phyloP scores from a whole-genome alignment of 495 filamentous ascomycete species.

The Talaromyces adpressus region DNA sequence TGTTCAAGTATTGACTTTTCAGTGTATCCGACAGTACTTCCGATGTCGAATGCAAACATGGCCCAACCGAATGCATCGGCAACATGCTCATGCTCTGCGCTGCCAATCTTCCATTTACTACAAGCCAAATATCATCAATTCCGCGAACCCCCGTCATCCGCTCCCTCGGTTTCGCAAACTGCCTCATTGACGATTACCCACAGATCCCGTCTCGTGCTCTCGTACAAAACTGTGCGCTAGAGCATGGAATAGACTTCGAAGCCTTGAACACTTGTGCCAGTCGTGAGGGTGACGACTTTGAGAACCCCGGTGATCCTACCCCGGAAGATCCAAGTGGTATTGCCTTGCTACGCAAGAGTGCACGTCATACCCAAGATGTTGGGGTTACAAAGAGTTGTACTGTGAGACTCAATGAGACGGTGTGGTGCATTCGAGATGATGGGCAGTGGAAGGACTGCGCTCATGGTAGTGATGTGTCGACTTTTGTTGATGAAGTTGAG shows the following conservation, averaged over 20 bases:
- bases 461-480: slow-evolving; percentile 57
- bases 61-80: slow-evolving; percentile 83
- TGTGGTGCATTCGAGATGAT: slow-evolving; percentile 78
- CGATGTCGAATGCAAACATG: slow-evolving; percentile 68
- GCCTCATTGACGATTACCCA: slow-evolving; percentile 63
- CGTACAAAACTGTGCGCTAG: slow-evolving; percentile 76
- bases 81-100: slow-evolving; percentile 94
- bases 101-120: slow-evolving; percentile 48
- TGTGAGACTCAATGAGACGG: slow-evolving; percentile 65
- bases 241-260: slow-evolving; percentile 82
- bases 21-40: slow-evolving; percentile 32
- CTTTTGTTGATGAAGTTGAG: slow-evolving; percentile 68
- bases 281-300: slow-evolving; percentile 33
- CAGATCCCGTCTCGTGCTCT: slow-evolving; percentile 67
- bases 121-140: slow-evolving; percentile 34
- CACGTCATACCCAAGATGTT: slow-evolving; percentile 57
- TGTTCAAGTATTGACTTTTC: neutral
- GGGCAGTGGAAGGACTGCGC: slow-evolving; percentile 77
- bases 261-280: slow-evolving; percentile 72
- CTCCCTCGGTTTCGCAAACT: slow-evolving; percentile 87
- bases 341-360: slow-evolving; percentile 66
- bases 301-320: slow-evolving; percentile 45
- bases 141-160: slow-evolving; percentile 64
- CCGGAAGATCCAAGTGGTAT: slow-evolving; percentile 34
- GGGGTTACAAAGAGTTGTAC: slow-evolving; percentile 83